Evolutionary conservation across 768 basidiomycete genomes (phyloP), one percentile per base, ranked within the genome.

Genomic region (Tricholoma sp.): DNA sequence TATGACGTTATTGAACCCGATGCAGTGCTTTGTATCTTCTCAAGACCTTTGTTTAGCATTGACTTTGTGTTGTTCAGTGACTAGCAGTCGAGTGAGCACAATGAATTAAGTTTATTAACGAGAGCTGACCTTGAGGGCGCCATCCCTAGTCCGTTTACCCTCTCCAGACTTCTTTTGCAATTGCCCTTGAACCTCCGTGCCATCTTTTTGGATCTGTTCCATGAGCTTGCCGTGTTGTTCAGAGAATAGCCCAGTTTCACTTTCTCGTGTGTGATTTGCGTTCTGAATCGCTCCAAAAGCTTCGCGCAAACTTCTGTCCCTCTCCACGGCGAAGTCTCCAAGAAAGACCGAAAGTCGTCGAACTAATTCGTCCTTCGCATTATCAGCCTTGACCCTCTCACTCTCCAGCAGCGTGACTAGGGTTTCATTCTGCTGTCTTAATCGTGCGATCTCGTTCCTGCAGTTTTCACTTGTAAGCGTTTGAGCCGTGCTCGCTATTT

Each of bases 331-430:
- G 68, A 88, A 95, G 24, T 82, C 85, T 10, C 81, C 83, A 2
- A 97, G 72, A 61, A 94, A 76, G 3, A 76, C 76, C 0, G 89
- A 88, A 51, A 96, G 78, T 37, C 85, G 86, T 41, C 86, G 80
- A n/a, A 94, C 70, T 11, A 96, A 69, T 39, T 89, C 87, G 41
- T 85, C 83, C 57, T 84, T 88, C 1, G 88, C 82, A 50, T 78
- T 81, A 22, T 86, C 83, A 0, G 87, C 80, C 58, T 83, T 86
- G 12, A 68, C 66, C 66, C 82, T 83, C 68, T 96, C 91, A 14
- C 79, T 70, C 59, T 83, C 81, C 11, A 95, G 74, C 61, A 91
- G 72, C 43, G 76, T 75, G 6, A 72, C 70, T 41, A 97, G 76
- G 8, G 78, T 71, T 27, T 77, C 75, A 65, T 95, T 96, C 68